Base-by-base conservation (phyloP, 2,329 filamentous ascomycete genomes). In the Pseudophaeomoniella oleicola region DNA sequence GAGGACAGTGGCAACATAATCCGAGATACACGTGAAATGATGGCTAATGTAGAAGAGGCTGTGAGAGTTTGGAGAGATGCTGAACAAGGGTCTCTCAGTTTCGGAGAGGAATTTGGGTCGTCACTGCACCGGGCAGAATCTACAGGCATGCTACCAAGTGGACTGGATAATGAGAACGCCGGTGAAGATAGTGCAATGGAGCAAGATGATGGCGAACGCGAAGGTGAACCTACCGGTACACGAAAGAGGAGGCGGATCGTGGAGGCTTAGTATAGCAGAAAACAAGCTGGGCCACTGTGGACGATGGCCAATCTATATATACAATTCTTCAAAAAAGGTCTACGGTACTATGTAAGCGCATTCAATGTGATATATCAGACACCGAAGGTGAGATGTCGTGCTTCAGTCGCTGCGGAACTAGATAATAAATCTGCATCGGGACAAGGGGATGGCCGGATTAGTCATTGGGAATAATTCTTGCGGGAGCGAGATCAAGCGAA, bases 1-100 rank as follows among this genome's bases (percentile, higher is more conserved):
- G 66, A 78, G 10, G 79, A 85, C 44, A 85, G 93, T 56, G 84
- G 88, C 27, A 84, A 81, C 3, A 78, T 94, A 18, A 87, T 94
- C 19, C 79, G 82, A 40, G 85, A 93, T 51, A 86, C 87, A 1
- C 69, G 80, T 39, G 81, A 84, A 55, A 94, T 94, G 86, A 92
- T 85, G 49, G 70, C 81, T 40, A 82, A 88, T 56, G 83, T 93
- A 2, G 81, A 93, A 59, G 77, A 80, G 53, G 72, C 81, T 14
- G 71, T 93, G 12, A 75, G 72, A 29, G 78, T 81, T 46, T 78
- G 87, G 65, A 73, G 84, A 18, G 80, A 75, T 37, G 81, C 80
- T 2, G 81, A 92, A 43, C 32, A 34, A 34, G 32, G 32, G 13
- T 17, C 15, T 15, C 4, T 10, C 19, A 14, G 9, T 32, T 17